phyloP scores from a whole-genome alignment of 257 asterid genomes.

The Nicotiana noctiflora region DNA sequence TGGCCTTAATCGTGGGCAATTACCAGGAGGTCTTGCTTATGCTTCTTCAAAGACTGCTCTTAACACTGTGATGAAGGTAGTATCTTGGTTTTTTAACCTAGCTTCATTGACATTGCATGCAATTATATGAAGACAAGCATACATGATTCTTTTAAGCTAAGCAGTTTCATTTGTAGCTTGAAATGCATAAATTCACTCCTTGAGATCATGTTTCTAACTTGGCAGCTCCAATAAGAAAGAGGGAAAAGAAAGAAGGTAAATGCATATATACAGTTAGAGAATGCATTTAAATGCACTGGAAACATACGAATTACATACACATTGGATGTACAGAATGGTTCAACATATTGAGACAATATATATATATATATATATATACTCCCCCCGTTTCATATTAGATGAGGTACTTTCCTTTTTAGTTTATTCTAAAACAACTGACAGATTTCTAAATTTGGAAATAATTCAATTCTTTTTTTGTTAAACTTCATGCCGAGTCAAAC shows the following conservation, averaged over 20 bases:
- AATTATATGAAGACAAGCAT: not conserved
- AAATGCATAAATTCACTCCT: not conserved
- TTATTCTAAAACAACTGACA: too few species aligned
- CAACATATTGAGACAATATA: not conserved
- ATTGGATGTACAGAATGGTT: not conserved
- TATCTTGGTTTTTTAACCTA: not conserved
- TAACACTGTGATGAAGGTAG: slow-evolving; percentile 50
- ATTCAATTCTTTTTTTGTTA: too few species aligned
- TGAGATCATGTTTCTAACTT: not conserved
- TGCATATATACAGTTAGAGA: not conserved
- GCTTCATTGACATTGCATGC: not conserved
- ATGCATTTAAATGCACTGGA: not conserved
- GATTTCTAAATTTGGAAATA: too few species aligned
- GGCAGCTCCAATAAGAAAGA: not conserved
- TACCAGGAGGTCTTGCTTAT: slow-evolving; percentile 50
- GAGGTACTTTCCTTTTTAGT: too few species aligned
- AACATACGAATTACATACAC: not conserved
- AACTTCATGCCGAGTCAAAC: too few species aligned
- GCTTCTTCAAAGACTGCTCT: slow-evolving; percentile 47
- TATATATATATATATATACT: too few species aligned
- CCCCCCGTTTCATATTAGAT: too few species aligned
- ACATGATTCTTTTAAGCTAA: not conserved
- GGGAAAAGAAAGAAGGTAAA: not conserved
- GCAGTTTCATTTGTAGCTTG: not conserved
- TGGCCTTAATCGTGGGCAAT: slow-evolving; percentile 46